Conservation (phyloP, 257 asterid genomes). For the Fraxinus anomala region DNA sequence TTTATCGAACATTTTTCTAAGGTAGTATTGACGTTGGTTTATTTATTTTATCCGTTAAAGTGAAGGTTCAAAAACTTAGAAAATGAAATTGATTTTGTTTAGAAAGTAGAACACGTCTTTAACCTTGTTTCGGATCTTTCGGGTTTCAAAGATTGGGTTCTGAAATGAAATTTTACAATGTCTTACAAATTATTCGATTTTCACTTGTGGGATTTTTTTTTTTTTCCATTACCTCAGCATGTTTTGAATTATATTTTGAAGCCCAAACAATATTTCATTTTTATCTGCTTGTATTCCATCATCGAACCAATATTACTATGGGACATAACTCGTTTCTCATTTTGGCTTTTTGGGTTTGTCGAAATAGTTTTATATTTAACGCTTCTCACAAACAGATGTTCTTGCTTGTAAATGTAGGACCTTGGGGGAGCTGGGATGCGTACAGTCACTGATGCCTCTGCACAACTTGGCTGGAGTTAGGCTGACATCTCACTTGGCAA, state of each 20-base stretch:
- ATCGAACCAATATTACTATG: neutral
- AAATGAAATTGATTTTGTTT: neutral
- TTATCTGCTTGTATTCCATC: neutral
- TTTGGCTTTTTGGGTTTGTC: conserved; percentile 10
- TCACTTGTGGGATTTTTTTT: neutral
- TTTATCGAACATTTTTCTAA: neutral
- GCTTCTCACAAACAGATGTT: conserved; percentile 6
- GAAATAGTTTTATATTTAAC: neutral
- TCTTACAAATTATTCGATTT: neutral
- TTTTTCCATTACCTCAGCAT: neutral
- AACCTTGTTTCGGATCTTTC: neutral
- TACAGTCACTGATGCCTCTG: conserved; percentile 72
- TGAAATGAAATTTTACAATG: neutral
- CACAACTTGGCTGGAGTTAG: conserved; percentile 48
- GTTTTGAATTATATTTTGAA: neutral
- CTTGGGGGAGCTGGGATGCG: conserved; percentile 69
- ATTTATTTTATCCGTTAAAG: neutral
- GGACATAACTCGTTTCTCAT: conserved; percentile 2
- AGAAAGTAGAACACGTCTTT: neutral
- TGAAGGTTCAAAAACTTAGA: neutral
- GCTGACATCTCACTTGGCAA: conserved; percentile 71
- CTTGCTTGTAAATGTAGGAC: conserved; percentile 49
- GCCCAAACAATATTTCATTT: neutral
- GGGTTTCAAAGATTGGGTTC: neutral
- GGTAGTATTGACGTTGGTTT: neutral